phyloP scores from a whole-genome alignment of 208 protist species.

The Trypanosoma avium region DNA sequence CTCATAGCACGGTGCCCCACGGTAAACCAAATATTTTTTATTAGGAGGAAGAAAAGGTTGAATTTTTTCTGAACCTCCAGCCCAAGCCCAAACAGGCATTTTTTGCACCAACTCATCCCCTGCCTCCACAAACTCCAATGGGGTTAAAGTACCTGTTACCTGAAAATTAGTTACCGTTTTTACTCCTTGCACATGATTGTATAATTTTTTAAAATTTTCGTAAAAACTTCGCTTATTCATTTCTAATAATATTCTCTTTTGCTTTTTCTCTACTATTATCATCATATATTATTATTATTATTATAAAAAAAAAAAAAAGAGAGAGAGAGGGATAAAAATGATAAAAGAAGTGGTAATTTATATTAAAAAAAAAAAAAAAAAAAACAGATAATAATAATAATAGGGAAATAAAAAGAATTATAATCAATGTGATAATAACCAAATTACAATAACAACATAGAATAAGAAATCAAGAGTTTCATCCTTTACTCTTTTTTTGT shows the following conservation, averaged over 20 bases:
- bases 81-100: conserved; percentile 96
- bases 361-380: too few relatives aligned
- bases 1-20: conserved; percentile 48
- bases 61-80: conserved; percentile 68
- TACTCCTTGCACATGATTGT: conserved; percentile 49
- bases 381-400: too few relatives aligned
- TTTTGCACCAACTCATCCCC: conserved; percentile 95
- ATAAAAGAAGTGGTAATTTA: too few relatives aligned
- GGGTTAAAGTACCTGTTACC: conserved; percentile 59
- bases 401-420: too few relatives aligned
- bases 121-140: conserved; percentile 93
- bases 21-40: conserved; percentile 96
- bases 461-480: too few relatives aligned
- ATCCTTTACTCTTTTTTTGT: too few relatives aligned
- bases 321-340: neutral
- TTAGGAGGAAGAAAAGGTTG: conserved; percentile 90
- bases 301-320: neutral
- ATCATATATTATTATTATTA: too few relatives aligned
- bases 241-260: too few relatives aligned
- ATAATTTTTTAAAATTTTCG: conserved; percentile 56
- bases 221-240: conserved; percentile 48
- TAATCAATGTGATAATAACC: too few relatives aligned
- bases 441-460: too few relatives aligned
- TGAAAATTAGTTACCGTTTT: conserved; percentile 58
- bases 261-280: too few relatives aligned